Conservation (phyloP, 139 green algal species). For the Diplosphaera chodatii region DNA sequence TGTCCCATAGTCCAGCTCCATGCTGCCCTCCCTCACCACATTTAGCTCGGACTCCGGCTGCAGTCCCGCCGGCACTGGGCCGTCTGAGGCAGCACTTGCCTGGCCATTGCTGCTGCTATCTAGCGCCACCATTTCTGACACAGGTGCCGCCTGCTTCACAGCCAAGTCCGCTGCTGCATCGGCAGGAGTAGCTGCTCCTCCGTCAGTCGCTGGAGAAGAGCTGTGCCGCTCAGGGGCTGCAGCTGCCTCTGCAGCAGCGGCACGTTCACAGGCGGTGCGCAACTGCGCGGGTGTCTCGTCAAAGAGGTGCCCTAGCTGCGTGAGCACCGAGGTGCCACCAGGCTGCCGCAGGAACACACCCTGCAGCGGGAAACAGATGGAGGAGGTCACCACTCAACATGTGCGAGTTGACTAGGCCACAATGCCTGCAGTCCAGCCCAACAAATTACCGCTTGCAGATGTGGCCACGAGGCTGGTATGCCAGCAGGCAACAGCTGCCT, state of each 20-base stretch:
- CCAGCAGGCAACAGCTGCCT: no score
- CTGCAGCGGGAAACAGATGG: slow-evolving; percentile 11
- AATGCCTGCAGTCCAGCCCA: no score
- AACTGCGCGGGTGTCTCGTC: slow-evolving; percentile 27
- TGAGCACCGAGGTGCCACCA: slow-evolving; percentile 7
- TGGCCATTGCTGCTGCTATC: neutral
- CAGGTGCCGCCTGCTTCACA: no score
- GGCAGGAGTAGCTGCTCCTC: no score
- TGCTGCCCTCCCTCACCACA: no score
- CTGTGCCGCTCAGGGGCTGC: no score
- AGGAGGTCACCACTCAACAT: no score
- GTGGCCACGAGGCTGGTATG: no score
- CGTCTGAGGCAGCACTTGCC: neutral
- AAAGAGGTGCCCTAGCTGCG: slow-evolving; percentile 30
- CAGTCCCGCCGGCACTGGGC: neutral
- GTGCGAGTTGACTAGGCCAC: no score
- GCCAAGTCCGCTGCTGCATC: neutral
- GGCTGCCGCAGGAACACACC: slow-evolving; percentile 14
- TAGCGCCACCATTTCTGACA: no score
- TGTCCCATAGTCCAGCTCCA: no score
- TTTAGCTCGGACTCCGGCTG: neutral
- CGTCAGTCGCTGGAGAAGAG: neutral
- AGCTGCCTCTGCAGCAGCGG: neutral
- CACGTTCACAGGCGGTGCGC: slow-evolving; percentile 1
- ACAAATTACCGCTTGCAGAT: no score